Base-by-base conservation (phyloP, 331 rosid genomes). In the Cydonia oblonga region DNA sequence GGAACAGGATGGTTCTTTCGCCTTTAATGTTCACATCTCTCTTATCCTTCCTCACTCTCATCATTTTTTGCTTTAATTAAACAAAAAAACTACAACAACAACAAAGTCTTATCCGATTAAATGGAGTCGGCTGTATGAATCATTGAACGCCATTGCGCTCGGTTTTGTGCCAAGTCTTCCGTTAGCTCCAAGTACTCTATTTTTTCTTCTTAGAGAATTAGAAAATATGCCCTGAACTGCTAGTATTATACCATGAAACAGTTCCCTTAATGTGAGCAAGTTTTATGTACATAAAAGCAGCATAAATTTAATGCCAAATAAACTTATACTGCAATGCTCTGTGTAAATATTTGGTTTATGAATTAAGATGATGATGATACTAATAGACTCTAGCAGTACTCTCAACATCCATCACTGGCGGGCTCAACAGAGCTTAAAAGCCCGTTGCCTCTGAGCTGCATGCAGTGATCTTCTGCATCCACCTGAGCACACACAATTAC, bases 401-500 rank as follows among this genome's bases (percentile, higher is more conserved):
- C 40, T 75, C 11, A 49, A 32, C 96, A 88, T 23, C 90, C 91
- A 65, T 88, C 92, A 70, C 89, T 81, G 22, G 90, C 98, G 19
- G 98, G 98, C 76, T 92, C 98, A 32, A 92, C 85, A 44, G 98
- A 79, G 72, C 98, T 92, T 25, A 87, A 71, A 76, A 92, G 98
- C 30, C 98, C 98, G 73, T 86, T 92, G 78, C 98, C 98, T 87
- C 98, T 80, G 22, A 92, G 78, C 71, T 92, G 96, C 96, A 78
- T 86, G 82, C 98, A 92, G 79, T 92, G 98, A 18, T 92, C 98
- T 78, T 92, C 98, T 26, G 98, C 98, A 66, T 92, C 98, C 40
- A 76, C 90, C 71, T 92, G 98, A 42, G 89, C 92, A 67, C 98
- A 92, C 28, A 89, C 76, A 32, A 92, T 92, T 28, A 90, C 98